Conservation (phyloP, 768 basidiomycete species). For the Suillus paluster region DNA sequence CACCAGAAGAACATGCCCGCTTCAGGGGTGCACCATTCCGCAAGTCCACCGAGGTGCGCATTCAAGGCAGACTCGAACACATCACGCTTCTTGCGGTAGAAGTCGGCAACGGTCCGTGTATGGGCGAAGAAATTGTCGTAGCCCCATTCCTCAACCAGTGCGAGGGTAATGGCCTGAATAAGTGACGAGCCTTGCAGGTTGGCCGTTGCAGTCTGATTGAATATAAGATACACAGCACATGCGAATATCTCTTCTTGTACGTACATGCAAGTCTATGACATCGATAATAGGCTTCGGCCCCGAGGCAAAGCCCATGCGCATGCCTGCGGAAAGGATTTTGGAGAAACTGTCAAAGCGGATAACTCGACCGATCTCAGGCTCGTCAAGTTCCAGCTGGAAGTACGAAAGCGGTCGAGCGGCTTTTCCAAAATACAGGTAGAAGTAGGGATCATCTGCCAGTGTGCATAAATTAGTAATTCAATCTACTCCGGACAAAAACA, state of each 20-base stretch:
- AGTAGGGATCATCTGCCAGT: constrained; percentile 90
- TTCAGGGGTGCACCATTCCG: constrained; percentile 71
- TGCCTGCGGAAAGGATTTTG: constrained; percentile 78
- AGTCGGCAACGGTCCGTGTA: constrained; percentile 66
- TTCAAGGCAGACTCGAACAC: constrained; percentile 78
- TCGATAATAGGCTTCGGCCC: constrained; percentile 71
- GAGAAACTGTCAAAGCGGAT: constrained; percentile 90
- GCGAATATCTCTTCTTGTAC: constrained; percentile 31
- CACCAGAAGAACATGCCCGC: constrained; percentile 93
- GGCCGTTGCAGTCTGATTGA: constrained; percentile 59
- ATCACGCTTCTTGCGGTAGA: constrained; percentile 76
- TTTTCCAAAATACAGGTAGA: constrained; percentile 75
- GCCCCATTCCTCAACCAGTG: constrained; percentile 73
- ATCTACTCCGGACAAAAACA: neutral
- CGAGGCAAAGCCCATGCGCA: constrained; percentile 81
- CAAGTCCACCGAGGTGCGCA: constrained; percentile 77
- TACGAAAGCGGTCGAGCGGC: constrained; percentile 72
- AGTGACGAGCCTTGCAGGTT: constrained; percentile 71
- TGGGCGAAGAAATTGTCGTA: constrained; percentile 76
- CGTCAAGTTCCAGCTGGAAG: constrained; percentile 75
- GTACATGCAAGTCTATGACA: constrained; percentile 72
- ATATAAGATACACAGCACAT: constrained; percentile 14
- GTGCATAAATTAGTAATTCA: constrained; percentile 1
- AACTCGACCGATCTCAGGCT: constrained; percentile 74
- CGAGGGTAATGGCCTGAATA: constrained; percentile 62